Evolutionary conservation across 2,329 filamentous ascomycete species (phyloP), one percentile per base, ranked within the genome.

Genomic region (Fusarium begoniae): DNA sequence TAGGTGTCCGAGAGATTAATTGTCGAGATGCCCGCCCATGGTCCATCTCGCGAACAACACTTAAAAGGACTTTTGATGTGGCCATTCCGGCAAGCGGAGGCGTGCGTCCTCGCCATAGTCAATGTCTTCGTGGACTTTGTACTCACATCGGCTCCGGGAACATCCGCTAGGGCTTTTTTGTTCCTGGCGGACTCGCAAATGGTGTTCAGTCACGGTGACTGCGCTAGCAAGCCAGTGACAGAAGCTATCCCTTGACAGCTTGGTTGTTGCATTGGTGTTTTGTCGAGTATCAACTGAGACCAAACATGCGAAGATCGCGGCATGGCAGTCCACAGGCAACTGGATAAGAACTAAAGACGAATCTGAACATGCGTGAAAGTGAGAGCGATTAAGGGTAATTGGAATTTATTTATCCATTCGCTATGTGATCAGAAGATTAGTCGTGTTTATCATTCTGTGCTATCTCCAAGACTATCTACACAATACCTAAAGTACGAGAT

Each of bases 291-390:
- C 22, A 6, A 28, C 3, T n/a, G 10, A 15, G 14, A 30, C 14
- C 2, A n/a, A 17, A 20, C 4, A n/a, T 22, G 2, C 1, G 2
- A n/a, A 9, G 7, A n/a, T 30, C 4, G 28, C 5, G 5, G 14
- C 47, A 30, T 8, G 28, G 15, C 1, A 12, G 10, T n/a, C 17
- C 3, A n/a, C 10, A n/a, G 7, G 26, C 4, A 20, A 20, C 17
- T 45, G 6, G 24, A 20, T 6, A 45, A 45, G 12, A 3, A 13
- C 15, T 0, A 5, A 18, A 18, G n/a, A 18, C 5, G 10, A 6
- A 4, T 2, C 24, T 20, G 24, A 20, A 22, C 45, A 22, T 14
- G 13, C 12, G 3, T 11, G 4, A 11, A 11, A 10, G 9, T 3
- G 20, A 15, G 9, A 35, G 32, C 32, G 32, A 15, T 1, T 3